Evolutionary conservation across 2,329 filamentous ascomycete species (phyloP), one percentile per base, ranked within the genome.

Genomic region (Pochonia chlamydosporia): DNA sequence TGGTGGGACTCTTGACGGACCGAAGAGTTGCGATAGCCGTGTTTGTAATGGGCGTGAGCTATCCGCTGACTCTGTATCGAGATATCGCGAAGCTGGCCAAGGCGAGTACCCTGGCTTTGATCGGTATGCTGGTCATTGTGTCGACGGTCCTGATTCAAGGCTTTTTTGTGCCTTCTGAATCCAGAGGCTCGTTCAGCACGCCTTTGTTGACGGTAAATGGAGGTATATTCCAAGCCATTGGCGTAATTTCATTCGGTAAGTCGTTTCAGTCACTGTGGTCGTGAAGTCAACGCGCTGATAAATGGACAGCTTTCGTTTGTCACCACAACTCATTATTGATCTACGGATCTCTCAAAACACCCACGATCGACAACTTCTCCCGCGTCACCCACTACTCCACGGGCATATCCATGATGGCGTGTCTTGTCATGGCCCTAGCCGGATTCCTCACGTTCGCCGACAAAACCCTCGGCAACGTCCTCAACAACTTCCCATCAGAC

Each of bases 11-110:
- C 48, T 70, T 99, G 57, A 87, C 87, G 7, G 83, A 96, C 63
- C 79, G 93, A 59, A 77, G 84, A 59, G 87, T 85, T 4, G 84
- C 92, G 44, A 99, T 97, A 68, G 79, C 90, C n/a, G 70, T 97
- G 46, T 92, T 95, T 62, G 82, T 90, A 43, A 64, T 96, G 60
- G 85, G 85, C 30, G 76, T 97, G 53, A 96, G 91, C 47, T 97
- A 87, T 63, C 93, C 93, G 5, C 70, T 99, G 61, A 95, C 90
- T 44, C 71, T 99, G 46, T 99, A 99, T 71, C 79, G 93, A 58
- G 93, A 99, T 66, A 99, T 99, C 69, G 86, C 93, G 48, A 97
- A 97, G 89, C 76, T 99, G 63, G 90, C 93, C 40, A 97, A 96
- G 78, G 93, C 93, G 59, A 96, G 90, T 60, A 93, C 91, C 8